Base-by-base conservation (phyloP, 495 filamentous ascomycete genomes). In the Massariosphaeria phaeospora region DNA sequence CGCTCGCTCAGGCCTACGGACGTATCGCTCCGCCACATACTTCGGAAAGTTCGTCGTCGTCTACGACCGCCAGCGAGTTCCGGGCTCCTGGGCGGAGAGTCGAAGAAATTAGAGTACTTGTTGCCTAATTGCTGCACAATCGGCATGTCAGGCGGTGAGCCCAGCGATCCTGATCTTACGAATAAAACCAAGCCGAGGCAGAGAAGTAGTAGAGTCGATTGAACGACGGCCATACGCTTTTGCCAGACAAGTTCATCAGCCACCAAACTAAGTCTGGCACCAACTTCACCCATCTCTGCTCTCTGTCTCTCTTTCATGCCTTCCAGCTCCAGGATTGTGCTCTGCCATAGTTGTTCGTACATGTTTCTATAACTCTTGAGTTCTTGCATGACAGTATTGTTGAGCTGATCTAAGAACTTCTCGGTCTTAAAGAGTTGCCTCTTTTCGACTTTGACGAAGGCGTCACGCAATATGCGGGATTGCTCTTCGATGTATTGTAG, bases 401-500 rank as follows among this genome's bases (percentile, higher is more conserved):
- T 97, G 12, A 98, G 75, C 15, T 77, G 82, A 59, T 89, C 81
- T 20, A 98, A 76, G 67, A 96, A 96, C 7, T 73, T 75, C 27
- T 81, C 83, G 6, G 91, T 89, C 66, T 93, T 95, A 26, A 79
- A 73, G 27, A 95, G 74, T 65, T 98, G 93, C 20, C 86, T 82
- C 62, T 87, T 88, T 65, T 97, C 91, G 35, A 95, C 88, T 66
- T 90, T 90, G 38, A 79, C 80, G 60, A 98, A 93, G 0, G 91
- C 90, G 48, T 96, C 89, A 15, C 91, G 86, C 2, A 98, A 77
- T 47, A 95, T 88, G 36, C 82, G 83, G 13, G 93, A 97, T 66
- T 98, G 93, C 44, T 93, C 86, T 72, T 96, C 91, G 59, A 98
- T 96, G 66, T 97, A 98, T 62, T 95, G 87, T 2, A 98, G 78